Conservation (phyloP, 176 grass and related monocot genomes). For the Oryza brachyantha region DNA sequence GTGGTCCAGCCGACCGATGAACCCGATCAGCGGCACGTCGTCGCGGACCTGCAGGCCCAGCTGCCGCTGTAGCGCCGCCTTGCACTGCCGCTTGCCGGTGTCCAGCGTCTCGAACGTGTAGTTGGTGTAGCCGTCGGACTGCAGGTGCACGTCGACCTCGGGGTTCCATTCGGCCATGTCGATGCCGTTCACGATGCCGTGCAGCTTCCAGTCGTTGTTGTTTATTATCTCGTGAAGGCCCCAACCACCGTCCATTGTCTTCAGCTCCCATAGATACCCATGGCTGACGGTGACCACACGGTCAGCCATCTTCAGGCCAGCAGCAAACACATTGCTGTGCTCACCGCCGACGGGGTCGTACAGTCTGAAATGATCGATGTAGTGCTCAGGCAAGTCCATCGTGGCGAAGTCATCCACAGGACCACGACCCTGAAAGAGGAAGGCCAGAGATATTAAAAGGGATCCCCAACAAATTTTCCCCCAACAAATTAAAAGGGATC, state of each 20-base stretch:
- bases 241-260: slow-evolving; percentile 79
- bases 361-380: slow-evolving; percentile 72
- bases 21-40: slow-evolving; percentile 71
- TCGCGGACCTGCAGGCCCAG: slow-evolving; percentile 51
- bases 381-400: slow-evolving; percentile 68
- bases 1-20: slow-evolving; percentile 74
- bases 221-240: slow-evolving; percentile 83
- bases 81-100: slow-evolving; percentile 65
- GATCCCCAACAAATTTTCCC: too few relatives aligned
- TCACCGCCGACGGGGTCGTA: slow-evolving; percentile 68
- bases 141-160: slow-evolving; percentile 53
- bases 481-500: too few relatives aligned
- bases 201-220: slow-evolving; percentile 75
- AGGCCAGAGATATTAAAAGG: too few relatives aligned
- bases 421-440: slow-evolving; percentile 63
- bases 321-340: slow-evolving; percentile 80
- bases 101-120: slow-evolving; percentile 68
- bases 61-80: slow-evolving; percentile 80
- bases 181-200: slow-evolving; percentile 91
- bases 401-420: slow-evolving; percentile 63
- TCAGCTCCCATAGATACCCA: slow-evolving; percentile 84
- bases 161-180: slow-evolving; percentile 75
- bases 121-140: slow-evolving; percentile 81
- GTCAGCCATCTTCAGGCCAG: slow-evolving; percentile 74
- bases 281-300: slow-evolving; percentile 75